These are phyloP conservation scores for Trametes cinnabarina DNA, from an alignment of 768 basidiomycete genomes.

Conservation along the genomic window DNA sequence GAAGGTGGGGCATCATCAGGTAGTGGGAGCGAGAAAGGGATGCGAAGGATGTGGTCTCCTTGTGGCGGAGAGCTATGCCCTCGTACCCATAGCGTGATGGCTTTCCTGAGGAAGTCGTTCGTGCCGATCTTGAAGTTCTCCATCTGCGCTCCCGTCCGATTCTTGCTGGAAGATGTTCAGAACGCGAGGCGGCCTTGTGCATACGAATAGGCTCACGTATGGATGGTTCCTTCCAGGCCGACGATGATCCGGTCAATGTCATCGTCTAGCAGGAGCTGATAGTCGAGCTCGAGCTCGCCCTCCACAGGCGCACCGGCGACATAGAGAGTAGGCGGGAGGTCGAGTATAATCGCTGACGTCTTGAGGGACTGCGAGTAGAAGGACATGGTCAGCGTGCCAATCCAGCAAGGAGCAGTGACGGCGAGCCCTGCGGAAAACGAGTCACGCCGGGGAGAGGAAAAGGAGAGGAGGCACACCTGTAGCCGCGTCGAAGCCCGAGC, in stretches of 20 bases:
- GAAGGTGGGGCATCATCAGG: conserved; percentile 22
- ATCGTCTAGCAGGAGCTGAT: conserved; percentile 11
- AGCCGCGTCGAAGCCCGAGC: background rate
- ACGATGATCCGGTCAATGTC: conserved; percentile 23
- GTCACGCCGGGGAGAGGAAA: background rate
- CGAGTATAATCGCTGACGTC: conserved; percentile 16
- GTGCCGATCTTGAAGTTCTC: conserved; percentile 2
- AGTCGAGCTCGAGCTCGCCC: conserved; percentile 22
- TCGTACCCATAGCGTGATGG: conserved; percentile 19
- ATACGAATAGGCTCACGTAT: conserved; percentile 20
- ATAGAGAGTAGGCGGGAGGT: conserved; percentile 11
- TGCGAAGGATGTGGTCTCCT: conserved; percentile 6
- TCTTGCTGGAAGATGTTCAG: background rate
- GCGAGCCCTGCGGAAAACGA: background rate
- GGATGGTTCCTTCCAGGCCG: conserved; percentile 21
- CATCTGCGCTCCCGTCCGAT: background rate
- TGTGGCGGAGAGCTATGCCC: conserved; percentile 14
- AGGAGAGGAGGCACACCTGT: conserved; percentile 3
- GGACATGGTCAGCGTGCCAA: conserved; percentile 6
- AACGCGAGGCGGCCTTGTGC: background rate
- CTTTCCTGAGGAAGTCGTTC: conserved; percentile 14
- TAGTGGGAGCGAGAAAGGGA: conserved; percentile 24
- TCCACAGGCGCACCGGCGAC: conserved; percentile 17
- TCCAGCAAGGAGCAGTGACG: background rate
- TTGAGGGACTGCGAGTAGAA: conserved; percentile 8